Evolutionary conservation across 352 stramenopile species (phyloP), one percentile per base, ranked within the genome.

Genomic region (Globisporangium cylindrosporum): DNA sequence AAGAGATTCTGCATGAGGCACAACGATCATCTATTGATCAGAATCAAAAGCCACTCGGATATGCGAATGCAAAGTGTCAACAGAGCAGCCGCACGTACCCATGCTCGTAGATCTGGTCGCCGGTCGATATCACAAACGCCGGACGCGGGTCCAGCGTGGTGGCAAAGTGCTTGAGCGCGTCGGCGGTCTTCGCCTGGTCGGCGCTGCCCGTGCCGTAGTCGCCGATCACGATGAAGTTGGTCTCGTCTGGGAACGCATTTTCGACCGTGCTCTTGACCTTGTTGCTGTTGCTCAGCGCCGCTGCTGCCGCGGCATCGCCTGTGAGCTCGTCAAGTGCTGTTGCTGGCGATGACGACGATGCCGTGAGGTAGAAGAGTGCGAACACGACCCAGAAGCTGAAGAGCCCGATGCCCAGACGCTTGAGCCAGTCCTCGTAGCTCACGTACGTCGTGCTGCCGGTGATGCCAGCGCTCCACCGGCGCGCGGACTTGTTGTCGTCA

Each of bases 101-200:
- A 62, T 93, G 82, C 20, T 91, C 81, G 64, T 96, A 96, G 67
- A 96, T 89, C 64, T 96, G 88, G 60, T 96, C 88, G 51, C 88
- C 88, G 8, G 87, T 94, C 0, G 88, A 93, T 32, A 96, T 41
- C 51, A 96, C 80, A 66, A 96, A 96, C 4, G 86, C 73, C 18
- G 86, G 84, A 20, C 76, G 70, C 8, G 86, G 87, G 22, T 91
- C 67, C 58, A 93, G 77, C 41, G 73, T 74, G 1, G 72, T 71
- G 5, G 74, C 82, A 68, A 89, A 88, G 29, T 79, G 70, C 62
- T 87, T 84, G 20, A 96, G 74, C 51, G 82, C 74, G n/a, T 79
- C 49, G 0, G 85, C 87, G 12, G 93, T 86, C 62, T 82, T 78
- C 27, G 70, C 67, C 71, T 96, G 88, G 64, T 61, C 78, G 29